Conservation (phyloP, 2,329 filamentous ascomycete genomes). For the Xylariales sp. region DNA sequence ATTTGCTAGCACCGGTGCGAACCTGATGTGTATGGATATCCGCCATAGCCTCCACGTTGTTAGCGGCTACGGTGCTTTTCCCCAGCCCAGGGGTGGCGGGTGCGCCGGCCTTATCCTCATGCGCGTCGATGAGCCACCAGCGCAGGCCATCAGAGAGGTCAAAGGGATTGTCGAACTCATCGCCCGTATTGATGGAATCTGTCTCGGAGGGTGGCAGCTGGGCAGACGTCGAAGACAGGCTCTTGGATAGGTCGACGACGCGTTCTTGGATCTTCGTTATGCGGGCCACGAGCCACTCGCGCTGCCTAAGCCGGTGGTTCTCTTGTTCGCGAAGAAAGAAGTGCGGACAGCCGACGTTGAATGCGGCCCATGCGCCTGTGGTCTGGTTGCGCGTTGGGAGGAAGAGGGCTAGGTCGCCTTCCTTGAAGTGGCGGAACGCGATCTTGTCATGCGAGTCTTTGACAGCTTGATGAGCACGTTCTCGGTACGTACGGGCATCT, state of each 20-base stretch:
- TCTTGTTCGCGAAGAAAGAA: slow-evolving; percentile 96
- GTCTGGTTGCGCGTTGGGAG: slow-evolving; percentile 91
- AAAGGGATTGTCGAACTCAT: slow-evolving; percentile 94
- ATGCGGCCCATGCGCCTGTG: slow-evolving; percentile 93
- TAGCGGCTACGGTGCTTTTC: slow-evolving; percentile 86
- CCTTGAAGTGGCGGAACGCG: slow-evolving; percentile 91
- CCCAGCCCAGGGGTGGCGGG: slow-evolving; percentile 89
- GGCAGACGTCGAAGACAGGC: slow-evolving; percentile 42
- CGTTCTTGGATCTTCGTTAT: slow-evolving; percentile 89
- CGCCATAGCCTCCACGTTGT: slow-evolving; percentile 80
- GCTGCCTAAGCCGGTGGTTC: slow-evolving; percentile 71
- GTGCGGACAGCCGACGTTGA: slow-evolving; percentile 95
- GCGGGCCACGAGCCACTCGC: slow-evolving; percentile 95
- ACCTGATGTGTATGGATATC: slow-evolving; percentile 54
- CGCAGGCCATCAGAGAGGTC: slow-evolving; percentile 90
- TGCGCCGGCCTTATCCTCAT: slow-evolving; percentile 86
- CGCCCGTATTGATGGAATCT: slow-evolving; percentile 48
- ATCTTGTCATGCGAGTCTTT: slow-evolving; percentile 94
- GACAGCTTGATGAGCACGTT: slow-evolving; percentile 75
- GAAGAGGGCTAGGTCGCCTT: slow-evolving; percentile 91
- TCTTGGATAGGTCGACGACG: slow-evolving; percentile 86
- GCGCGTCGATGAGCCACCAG: slow-evolving; percentile 93
- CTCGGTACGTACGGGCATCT: slow-evolving; percentile 80
- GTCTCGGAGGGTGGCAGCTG: slow-evolving; percentile 42
- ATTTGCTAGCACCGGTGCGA: slow-evolving; percentile 34